phyloP scores from a whole-genome alignment of 371 early-diverging fungal species.

The Lichtheimia ramosa region DNA sequence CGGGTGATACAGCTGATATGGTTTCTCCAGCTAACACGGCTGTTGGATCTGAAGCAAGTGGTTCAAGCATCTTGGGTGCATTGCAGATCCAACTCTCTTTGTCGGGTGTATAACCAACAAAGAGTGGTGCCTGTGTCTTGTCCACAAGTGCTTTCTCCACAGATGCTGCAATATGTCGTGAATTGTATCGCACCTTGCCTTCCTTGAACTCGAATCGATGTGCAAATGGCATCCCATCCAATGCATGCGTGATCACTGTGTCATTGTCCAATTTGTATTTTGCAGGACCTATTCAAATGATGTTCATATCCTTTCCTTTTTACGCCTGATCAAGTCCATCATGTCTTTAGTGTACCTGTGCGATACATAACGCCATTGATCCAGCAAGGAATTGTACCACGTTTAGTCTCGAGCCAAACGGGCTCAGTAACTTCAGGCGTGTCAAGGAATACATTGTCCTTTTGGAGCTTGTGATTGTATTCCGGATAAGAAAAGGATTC shows the following conservation, averaged over 20 bases:
- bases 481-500: no score
- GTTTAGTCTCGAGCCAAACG: constrained; percentile 22
- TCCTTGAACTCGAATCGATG: constrained; percentile 36
- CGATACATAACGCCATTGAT: constrained; percentile 42
- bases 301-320: no score
- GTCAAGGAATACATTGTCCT: constrained; percentile 12
- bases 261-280: constrained; percentile 30
- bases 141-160: constrained; percentile 5
- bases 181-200: constrained; percentile 27
- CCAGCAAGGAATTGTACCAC: constrained; percentile 41
- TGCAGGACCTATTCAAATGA: constrained; percentile 34
- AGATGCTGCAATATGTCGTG: constrained; percentile 23
- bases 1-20: no score
- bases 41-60: no score
- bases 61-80: no score
- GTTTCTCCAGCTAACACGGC: no score
- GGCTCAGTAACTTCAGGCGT: constrained; percentile 47
- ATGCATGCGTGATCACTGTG: constrained; percentile 36
- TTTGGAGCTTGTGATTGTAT: background rate
- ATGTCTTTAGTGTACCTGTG: constrained; percentile 36
- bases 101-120: no score
- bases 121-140: constrained; percentile 27
- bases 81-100: no score
- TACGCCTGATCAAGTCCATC: no score
- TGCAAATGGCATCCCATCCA: constrained; percentile 41